Evolutionary conservation across 2,329 filamentous ascomycete species (phyloP).

Genomic region (Penicillium sp.): DNA sequence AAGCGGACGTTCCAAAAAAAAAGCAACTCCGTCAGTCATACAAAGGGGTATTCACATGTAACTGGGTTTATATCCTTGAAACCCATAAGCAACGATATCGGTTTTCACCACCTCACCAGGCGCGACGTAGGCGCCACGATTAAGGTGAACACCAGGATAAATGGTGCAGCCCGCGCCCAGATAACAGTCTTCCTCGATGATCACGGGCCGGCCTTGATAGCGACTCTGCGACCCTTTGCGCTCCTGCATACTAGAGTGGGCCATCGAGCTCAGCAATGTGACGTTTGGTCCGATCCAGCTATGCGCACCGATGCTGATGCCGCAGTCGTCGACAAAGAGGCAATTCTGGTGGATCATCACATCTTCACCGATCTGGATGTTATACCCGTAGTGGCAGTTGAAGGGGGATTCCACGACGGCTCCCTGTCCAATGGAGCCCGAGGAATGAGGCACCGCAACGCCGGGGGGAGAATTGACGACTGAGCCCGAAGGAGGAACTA

Average conservation of each 20-base stretch:
- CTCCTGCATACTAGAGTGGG: conserved; percentile 70
- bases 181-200: conserved; percentile 72
- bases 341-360: conserved; percentile 83
- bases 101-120: conserved; percentile 47
- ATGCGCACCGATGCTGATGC: conserved; percentile 74
- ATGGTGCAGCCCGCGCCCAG: conserved; percentile 66
- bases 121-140: conserved; percentile 46
- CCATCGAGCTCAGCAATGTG: conserved; percentile 75
- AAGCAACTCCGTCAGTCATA: not conserved
- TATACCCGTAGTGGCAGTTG: conserved; percentile 93
- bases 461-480: conserved; percentile 52
- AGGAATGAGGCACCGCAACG: conserved; percentile 54
- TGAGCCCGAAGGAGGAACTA: conserved; percentile 36
- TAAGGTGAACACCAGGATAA: conserved; percentile 47
- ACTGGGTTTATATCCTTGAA: conserved; percentile 44
- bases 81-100: conserved; percentile 46
- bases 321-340: conserved; percentile 81
- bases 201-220: conserved; percentile 69
- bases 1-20: not conserved
- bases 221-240: conserved; percentile 73
- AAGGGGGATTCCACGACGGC: conserved; percentile 86
- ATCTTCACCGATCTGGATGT: conserved; percentile 82
- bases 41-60: conserved; percentile 38
- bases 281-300: conserved; percentile 77
- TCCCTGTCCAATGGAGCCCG: conserved; percentile 68